Base-by-base conservation (phyloP, 441 rosid genomes). In the Pelargonium fulgidum region DNA sequence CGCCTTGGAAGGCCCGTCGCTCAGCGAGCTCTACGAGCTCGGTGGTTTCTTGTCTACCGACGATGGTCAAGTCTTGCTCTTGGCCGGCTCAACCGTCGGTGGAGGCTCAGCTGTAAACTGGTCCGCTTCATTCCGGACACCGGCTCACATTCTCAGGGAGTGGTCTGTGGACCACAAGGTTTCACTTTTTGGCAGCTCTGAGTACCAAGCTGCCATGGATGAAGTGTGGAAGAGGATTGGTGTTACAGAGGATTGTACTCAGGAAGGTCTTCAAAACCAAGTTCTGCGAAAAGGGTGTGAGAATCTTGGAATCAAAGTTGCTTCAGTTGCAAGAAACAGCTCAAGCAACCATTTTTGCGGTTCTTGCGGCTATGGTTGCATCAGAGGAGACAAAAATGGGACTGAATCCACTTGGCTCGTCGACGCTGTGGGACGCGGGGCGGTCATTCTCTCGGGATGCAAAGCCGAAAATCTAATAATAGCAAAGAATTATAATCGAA, bases 331-430 rank as follows among this genome's bases (percentile, higher is more conserved):
- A 0, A 66, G 96, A 33, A 91, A 93, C 78, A 88, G 94, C 14
- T 89, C 97, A 0, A 84, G 85, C 70, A 72, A 42, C 8, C 98
- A 93, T 80, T 87, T 78, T 29, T 93, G 97, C 11, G 96, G 98
- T 29, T 85, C 87, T 10, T 93, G 98, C 48, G 83, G 94, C 41
- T 81, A 84, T 67, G 98, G 98, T 9, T 91, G 98, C 52, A 82
- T 68, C 69, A 79, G 62, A 29, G 96, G 96, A 47, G 98, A 93
- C 66, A 93, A 93, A 74, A 86, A 75, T 69, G 96, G 98, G 68
- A 86, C 90, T 1, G 92, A 93, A 48, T 56, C 61, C 1, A 91
- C 94, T 2, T 93, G 98, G 98, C 80, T 93, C 33, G 87, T 91
- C 0, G 94, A 91, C 66, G 96, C 98, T 0, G 87, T 89, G 64